A percentile compares a stretch with the other conserved stretches of the same genome.
Conservation (phyloP, 805 yeast species). For the Wickerhamomyces mucosus region DNA sequence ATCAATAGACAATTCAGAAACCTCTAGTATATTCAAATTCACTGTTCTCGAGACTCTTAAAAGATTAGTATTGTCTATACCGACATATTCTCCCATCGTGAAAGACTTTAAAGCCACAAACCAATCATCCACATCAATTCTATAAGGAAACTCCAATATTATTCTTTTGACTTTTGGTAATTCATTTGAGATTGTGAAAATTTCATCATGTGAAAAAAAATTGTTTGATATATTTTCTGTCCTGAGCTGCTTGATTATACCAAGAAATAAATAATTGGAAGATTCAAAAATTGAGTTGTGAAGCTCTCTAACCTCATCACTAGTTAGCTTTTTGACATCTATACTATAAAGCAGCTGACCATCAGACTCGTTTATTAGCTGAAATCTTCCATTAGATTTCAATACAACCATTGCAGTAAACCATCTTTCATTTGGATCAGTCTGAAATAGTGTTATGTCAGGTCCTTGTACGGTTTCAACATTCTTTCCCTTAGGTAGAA, state of each 20-base stretch:
- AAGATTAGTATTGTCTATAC: conserved; percentile 20
- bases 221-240: conserved; percentile 12
- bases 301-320: conserved; percentile 54
- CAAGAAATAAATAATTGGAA: conserved; percentile 50
- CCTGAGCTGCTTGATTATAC: conserved; percentile 46
- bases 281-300: conserved; percentile 55
- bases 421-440: conserved; percentile 47
- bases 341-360: conserved; percentile 52
- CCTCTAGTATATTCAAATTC: conserved; percentile 54
- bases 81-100: conserved; percentile 43
- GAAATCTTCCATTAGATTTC: conserved; percentile 52
- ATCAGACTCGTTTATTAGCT: conserved; percentile 53
- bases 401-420: conserved; percentile 63
- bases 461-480: conserved; percentile 12
- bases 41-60: conserved; percentile 47
- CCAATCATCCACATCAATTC: conserved; percentile 73
- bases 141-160: conserved; percentile 52
- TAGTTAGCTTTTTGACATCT: conserved; percentile 39
- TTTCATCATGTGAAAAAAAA: conserved; percentile 6
- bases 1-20: conserved; percentile 30
- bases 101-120: conserved; percentile 56
- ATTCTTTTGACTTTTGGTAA: conserved; percentile 26
- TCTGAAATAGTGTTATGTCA: conserved; percentile 7
- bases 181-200: conserved; percentile 19
- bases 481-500: conserved; percentile 16